phyloP scores from a whole-genome alignment of 2,329 filamentous ascomycete genomes.

The Alternaria solani region DNA sequence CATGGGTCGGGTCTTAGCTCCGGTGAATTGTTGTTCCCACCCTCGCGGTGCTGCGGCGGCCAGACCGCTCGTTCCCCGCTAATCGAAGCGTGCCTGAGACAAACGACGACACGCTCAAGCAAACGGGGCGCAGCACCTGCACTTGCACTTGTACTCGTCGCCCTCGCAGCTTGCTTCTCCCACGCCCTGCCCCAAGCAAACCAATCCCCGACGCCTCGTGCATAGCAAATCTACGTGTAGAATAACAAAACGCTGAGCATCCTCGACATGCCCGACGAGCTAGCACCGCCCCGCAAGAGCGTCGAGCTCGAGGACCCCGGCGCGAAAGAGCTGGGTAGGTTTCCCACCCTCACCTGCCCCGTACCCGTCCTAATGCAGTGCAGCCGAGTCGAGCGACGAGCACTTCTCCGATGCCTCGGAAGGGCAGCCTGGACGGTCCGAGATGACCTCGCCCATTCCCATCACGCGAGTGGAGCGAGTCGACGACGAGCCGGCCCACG shows the following conservation, averaged over 20 bases:
- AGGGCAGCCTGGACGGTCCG: slow-evolving; percentile 56
- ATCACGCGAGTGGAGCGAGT: slow-evolving; percentile 70
- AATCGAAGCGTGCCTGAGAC: slow-evolving; percentile 28
- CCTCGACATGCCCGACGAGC: slow-evolving; percentile 50
- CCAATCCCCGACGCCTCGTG: neutral
- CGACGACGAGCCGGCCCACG: slow-evolving; percentile 65
- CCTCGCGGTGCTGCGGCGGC: slow-evolving; percentile 14
- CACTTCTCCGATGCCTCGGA: slow-evolving; percentile 73
- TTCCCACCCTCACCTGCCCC: neutral
- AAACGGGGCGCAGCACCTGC: slow-evolving; percentile 30
- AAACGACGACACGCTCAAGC: slow-evolving; percentile 26
- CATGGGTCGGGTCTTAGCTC: slow-evolving; percentile 27
- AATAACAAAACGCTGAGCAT: neutral
- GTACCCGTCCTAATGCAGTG: slow-evolving; percentile 19
- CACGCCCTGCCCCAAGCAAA: neutral
- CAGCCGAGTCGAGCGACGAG: slow-evolving; percentile 62
- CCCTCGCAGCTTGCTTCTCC: neutral
- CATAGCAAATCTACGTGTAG: neutral
- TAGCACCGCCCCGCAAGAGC: slow-evolving; percentile 64
- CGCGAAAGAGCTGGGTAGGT: slow-evolving; percentile 63
- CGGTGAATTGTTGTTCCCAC: slow-evolving; percentile 38
- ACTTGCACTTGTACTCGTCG: slow-evolving; percentile 5
- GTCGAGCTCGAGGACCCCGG: slow-evolving; percentile 65
- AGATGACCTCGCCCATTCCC: slow-evolving; percentile 63
- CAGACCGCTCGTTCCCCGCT: slow-evolving; percentile 27